A percentile compares a stretch with the other conserved stretches of the same genome.
Evolutionary conservation across 495 filamentous ascomycete genomes (phyloP).

Genomic region (Aspergillus coremiiformis): DNA sequence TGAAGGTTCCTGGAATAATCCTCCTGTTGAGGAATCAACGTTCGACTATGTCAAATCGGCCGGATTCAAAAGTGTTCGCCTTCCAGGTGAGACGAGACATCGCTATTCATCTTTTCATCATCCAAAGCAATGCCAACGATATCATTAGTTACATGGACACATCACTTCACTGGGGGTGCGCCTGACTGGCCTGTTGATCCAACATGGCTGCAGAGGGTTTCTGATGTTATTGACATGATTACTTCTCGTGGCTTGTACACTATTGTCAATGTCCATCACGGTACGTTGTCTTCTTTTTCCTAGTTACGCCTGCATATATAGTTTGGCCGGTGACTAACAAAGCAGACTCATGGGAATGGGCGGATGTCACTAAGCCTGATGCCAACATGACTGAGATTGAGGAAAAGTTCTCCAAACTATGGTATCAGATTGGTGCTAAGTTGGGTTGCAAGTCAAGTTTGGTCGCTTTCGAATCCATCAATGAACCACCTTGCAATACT

Average conservation of each 20-base stretch:
- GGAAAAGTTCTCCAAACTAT: constrained; percentile 49
- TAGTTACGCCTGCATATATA: not conserved
- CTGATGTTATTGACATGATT: constrained; percentile 51
- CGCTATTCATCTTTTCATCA: not conserved
- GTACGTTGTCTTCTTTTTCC: constrained; percentile 17
- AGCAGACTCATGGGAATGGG: constrained; percentile 50
- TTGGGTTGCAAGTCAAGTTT: constrained; percentile 47
- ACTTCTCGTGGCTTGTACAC: constrained; percentile 44
- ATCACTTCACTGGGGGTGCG: constrained; percentile 45
- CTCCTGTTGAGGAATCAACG: constrained; percentile 37
- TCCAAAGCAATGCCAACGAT: constrained; percentile 2
- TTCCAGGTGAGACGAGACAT: constrained; percentile 37
- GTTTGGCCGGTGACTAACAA: not conserved
- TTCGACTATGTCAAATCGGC: constrained; percentile 46
- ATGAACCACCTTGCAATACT: constrained; percentile 49
- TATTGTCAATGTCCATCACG: constrained; percentile 55
- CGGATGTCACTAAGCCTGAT: constrained; percentile 40
- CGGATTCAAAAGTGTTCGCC: constrained; percentile 52
- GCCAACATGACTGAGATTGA: constrained; percentile 48
- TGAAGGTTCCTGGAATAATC: constrained; percentile 56
- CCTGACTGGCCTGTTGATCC: constrained; percentile 49
- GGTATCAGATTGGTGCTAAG: constrained; percentile 52
- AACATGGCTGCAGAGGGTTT: constrained; percentile 53
- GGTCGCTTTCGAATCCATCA: constrained; percentile 56
- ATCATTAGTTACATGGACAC: constrained; percentile 46